Base-by-base conservation (phyloP, 495 filamentous ascomycete genomes). In the Aspergillus hancockii region DNA sequence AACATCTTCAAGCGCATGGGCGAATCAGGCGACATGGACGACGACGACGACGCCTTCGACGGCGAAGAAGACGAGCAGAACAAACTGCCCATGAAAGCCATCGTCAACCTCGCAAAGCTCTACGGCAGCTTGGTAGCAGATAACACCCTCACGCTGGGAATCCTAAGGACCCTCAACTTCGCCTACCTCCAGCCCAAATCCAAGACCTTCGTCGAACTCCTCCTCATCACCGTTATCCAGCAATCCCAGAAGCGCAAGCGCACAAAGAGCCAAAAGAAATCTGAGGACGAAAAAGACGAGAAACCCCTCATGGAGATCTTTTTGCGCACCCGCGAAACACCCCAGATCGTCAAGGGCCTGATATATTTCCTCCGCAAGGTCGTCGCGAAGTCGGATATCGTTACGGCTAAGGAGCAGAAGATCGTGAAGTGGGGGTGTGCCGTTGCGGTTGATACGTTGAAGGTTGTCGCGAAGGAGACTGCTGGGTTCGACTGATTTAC, bases 31-130 rank as follows among this genome's bases (percentile, higher is more conserved):
- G 77, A 79, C 40, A 65, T 79, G 45, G 79, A 79, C 19, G 81
- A 83, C 16, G 85, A 87, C 10, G 78, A 79, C 8, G 84, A 84
- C 4, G 81, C 83, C 2, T 54, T 58, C 32, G 78, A 79, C 0
- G 83, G 84, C 47, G 81, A 80, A 0, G 84, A 85, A 9, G 77
- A 78, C 9, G 72, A 80, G 9, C 68, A 75, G 25, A 72, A 75
- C 28, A 67, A 67, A 19, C 65, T 83, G 45, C 69, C 71, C 14
- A 81, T 87, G 66, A 85, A 89, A 63, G 79, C 83, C 31, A 76
- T 96, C n/a, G 90, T 94, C 59, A 97, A 97, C 65, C 76, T 93
- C n/a, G 92, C 90, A 18, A 91, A 89, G 73, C 80, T 96, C 81
- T 97, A 85, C 69, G 93, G 88, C 8, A 78, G 76, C 21, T 75